Percentiles rank a stretch among this genome's conserved stretches.
Evolutionary conservation across 73 alveolate species (phyloP).

Genomic region (Tetrahymena elliotti): DNA sequence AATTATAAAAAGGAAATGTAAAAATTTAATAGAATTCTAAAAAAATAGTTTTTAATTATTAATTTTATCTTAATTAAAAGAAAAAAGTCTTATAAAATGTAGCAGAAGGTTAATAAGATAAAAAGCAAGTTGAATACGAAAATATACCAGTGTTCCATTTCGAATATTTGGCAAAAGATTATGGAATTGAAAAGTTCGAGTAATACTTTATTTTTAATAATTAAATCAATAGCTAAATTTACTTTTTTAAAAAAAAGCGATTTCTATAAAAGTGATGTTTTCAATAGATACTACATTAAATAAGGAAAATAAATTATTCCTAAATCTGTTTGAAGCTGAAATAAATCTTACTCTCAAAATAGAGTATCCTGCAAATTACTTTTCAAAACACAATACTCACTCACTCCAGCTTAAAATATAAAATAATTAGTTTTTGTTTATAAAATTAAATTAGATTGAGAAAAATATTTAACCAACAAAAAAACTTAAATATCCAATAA

Average conservation of each 20-base stretch:
- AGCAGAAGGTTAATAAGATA: background rate
- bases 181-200: background rate
- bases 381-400: background rate
- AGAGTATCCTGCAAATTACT: background rate
- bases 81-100: background rate
- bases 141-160: background rate
- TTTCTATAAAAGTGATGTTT: background rate
- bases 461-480: background rate
- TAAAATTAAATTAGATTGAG: background rate
- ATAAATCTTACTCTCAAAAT: no score
- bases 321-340: background rate
- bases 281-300: background rate
- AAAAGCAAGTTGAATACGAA: background rate
- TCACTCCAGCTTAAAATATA: no score
- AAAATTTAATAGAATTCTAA: constrained; percentile 32
- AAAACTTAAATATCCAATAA: background rate
- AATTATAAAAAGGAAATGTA: constrained; percentile 68
- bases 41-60: background rate
- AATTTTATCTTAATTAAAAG: background rate
- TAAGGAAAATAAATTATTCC: background rate
- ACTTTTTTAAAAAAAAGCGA: background rate
- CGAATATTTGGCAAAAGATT: background rate
- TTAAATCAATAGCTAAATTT: background rate
- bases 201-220: background rate
- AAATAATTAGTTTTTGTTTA: background rate